These are phyloP conservation scores for Dryadomyces quercivorus DNA, from an alignment of 2,329 filamentous ascomycete genomes.

Conservation along the genomic window DNA sequence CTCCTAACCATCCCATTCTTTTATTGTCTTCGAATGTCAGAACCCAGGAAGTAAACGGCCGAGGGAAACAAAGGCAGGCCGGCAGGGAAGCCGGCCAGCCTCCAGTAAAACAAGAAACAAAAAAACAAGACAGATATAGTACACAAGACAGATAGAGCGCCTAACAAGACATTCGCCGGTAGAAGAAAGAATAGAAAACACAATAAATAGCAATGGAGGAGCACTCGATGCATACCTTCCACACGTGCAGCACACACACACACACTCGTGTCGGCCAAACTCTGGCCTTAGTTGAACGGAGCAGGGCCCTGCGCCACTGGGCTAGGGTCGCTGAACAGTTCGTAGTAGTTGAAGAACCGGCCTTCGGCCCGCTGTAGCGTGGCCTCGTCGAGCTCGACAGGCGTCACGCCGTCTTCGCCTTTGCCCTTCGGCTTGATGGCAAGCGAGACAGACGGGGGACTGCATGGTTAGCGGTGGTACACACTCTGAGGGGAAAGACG, in stretches of 20 bases:
- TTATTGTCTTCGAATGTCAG: too few species aligned
- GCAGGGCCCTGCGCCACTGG: conserved; percentile 35
- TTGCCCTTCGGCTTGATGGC: conserved; percentile 24
- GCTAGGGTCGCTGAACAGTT: conserved; percentile 35
- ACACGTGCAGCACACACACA: not conserved
- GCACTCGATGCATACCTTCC: not conserved
- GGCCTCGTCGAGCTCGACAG: conserved; percentile 36
- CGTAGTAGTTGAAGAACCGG: conserved; percentile 38
- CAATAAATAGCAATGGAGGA: not conserved
- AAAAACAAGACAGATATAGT: not conserved
- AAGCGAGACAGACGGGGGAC: conserved; percentile 19
- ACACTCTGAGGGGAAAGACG: not conserved
- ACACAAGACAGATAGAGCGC: not conserved
- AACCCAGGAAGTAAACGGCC: not conserved
- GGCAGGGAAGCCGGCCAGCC: not conserved
- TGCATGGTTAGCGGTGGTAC: not conserved
- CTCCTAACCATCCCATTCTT: too few species aligned
- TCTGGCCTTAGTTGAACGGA: conserved; percentile 28
- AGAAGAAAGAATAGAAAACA: not conserved
- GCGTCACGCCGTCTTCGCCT: conserved; percentile 30
- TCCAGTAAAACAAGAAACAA: not conserved
- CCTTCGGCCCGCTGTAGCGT: conserved; percentile 39
- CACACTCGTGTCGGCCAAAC: not conserved
- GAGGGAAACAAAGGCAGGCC: not conserved
- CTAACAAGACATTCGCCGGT: not conserved